Percentiles rank a stretch among this genome's conserved stretches.
phyloP scores from a whole-genome alignment of 768 basidiomycete genomes.

The Serendipita sp. region DNA sequence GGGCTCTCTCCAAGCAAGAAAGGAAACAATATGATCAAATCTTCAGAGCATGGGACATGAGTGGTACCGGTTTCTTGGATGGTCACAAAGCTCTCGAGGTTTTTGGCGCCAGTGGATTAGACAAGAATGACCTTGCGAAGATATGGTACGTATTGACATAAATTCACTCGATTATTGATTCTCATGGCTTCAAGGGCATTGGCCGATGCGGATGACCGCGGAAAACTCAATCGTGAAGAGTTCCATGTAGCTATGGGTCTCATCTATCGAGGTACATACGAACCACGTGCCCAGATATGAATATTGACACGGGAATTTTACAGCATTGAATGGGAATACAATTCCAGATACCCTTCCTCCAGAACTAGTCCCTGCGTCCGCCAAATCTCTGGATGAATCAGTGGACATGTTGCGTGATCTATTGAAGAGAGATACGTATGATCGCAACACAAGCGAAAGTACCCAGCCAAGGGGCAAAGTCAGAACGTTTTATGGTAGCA shows the following conservation, averaged over 20 bases:
- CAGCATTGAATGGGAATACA: conserved; percentile 82
- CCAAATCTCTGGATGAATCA: conserved; percentile 71
- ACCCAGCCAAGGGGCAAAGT: conserved; percentile 33
- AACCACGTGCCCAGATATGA: background rate
- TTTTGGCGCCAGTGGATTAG: conserved; percentile 83
- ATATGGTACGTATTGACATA: conserved; percentile 53
- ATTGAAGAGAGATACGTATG: conserved; percentile 60
- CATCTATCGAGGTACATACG: conserved; percentile 77
- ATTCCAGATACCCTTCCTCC: conserved; percentile 74
- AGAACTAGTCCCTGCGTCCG: conserved; percentile 85
- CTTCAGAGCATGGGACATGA: conserved; percentile 89
- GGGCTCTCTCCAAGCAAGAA: conserved; percentile 76
- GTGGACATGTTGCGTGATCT: conserved; percentile 81
- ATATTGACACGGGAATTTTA: background rate
- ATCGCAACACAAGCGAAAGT: conserved; percentile 38
- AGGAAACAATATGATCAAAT: conserved; percentile 95
- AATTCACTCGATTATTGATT: conserved; percentile 5
- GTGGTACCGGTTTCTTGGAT: conserved; percentile 65
- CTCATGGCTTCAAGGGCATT: conserved; percentile 44
- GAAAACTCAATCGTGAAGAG: conserved; percentile 87
- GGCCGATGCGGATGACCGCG: conserved; percentile 83
- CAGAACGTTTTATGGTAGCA: conserved; percentile 41
- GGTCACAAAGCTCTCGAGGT: conserved; percentile 78
- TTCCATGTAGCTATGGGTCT: conserved; percentile 98
- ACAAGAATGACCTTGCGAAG: conserved; percentile 75